Conservation (phyloP, 257 asterid species). For the Nicotiana tabacum region DNA sequence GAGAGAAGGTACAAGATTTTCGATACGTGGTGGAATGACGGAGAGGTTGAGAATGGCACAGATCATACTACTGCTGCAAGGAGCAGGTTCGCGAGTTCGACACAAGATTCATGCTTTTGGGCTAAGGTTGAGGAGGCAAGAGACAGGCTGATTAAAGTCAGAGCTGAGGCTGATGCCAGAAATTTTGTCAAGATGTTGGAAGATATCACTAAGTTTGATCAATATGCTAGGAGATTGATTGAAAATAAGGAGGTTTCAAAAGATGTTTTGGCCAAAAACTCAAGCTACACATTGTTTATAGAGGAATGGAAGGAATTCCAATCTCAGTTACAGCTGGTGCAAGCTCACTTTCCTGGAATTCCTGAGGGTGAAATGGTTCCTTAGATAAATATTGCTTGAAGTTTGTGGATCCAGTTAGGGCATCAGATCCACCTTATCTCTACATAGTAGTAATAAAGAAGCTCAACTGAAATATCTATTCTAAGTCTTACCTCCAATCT, state of each 20-base stretch:
- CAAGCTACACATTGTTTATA: conserved; percentile 64
- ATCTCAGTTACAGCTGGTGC: conserved; percentile 36
- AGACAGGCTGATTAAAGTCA: conserved; percentile 33
- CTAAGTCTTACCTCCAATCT: not conserved
- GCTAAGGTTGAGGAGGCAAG: conserved; percentile 80
- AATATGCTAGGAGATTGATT: conserved; percentile 53
- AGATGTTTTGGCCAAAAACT: conserved; percentile 70
- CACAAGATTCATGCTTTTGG: conserved; percentile 93
- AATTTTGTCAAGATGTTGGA: conserved; percentile 25
- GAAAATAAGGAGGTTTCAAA: conserved; percentile 67
- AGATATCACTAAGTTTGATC: conserved; percentile 49
- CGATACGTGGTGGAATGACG: conserved; percentile 80
- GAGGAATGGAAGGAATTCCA: conserved; percentile 57
- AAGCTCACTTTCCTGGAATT: conserved; percentile 36
- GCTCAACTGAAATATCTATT: not conserved
- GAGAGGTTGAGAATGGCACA: conserved; percentile 35
- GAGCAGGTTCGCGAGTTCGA: conserved; percentile 60
- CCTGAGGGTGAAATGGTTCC: not conserved
- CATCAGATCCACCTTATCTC: not conserved
- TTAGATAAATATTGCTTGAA: not conserved
- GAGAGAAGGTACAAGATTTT: conserved; percentile 61
- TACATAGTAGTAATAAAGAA: not conserved
- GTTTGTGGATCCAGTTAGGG: not conserved
- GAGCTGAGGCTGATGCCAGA: conserved; percentile 44
- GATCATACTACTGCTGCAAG: conserved; percentile 28